These are phyloP conservation scores for Citrus trifoliata DNA, from an alignment of 345 rosid species.

Conservation along the genomic window DNA sequence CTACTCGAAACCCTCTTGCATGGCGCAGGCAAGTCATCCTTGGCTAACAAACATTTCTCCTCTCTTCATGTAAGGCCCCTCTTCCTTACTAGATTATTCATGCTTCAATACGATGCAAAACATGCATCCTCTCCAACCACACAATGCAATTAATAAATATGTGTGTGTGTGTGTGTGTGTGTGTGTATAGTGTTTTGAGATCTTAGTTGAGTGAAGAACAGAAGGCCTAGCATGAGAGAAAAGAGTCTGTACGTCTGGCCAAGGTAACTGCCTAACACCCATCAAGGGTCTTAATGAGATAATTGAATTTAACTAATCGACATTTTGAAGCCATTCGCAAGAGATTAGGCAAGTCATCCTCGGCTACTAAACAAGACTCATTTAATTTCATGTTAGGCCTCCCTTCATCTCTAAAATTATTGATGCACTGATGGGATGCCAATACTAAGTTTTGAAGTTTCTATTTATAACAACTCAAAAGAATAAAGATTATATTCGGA, in stretches of 20 bases:
- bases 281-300: background rate
- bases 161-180: too few relatives aligned
- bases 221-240: conserved; percentile 36
- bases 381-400: conserved; percentile 39
- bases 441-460: background rate
- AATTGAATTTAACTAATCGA: background rate
- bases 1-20: background rate
- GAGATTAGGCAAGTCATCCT: conserved; percentile 38
- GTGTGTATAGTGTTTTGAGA: too few relatives aligned
- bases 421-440: background rate
- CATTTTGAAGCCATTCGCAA: background rate
- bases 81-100: background rate
- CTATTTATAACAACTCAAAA: background rate
- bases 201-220: conserved; percentile 19
- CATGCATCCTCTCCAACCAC: too few relatives aligned
- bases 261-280: conserved; percentile 35
- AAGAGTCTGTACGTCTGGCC: conserved; percentile 36
- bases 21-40: background rate
- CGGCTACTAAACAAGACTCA: conserved; percentile 28
- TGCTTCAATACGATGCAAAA: too few relatives aligned
- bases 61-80: conserved; percentile 1
- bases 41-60: background rate
- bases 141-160: too few relatives aligned
- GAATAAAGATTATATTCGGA: too few relatives aligned
- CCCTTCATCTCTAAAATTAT: conserved; percentile 17